Base-by-base conservation (phyloP, 1,139 yeast genomes). In the Scheffersomyces segobiensis region DNA sequence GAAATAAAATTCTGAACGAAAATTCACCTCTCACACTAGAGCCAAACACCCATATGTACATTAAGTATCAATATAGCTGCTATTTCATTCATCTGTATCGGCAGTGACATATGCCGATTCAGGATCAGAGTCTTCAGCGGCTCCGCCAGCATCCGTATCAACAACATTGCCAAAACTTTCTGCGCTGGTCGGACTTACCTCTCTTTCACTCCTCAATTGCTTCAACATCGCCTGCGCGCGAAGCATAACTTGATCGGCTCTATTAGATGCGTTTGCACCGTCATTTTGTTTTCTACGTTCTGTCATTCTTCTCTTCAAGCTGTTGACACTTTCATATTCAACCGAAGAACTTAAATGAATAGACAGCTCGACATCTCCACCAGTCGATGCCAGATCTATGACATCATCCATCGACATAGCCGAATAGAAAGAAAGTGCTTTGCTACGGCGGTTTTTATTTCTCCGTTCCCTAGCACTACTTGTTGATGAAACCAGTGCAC, bases 211-310 rank as follows among this genome's bases (percentile, higher is more conserved):
- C 50, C 83, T 61, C 32, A 80, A 66, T 55, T 77, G 76, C 55
- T 70, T 72, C 58, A 80, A 71, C 83, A 80, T 79, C 0, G 75
- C 74, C 58, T 78, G 82, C 0, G 84, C 82, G 56, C 84, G 62
- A 49, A 74, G 66, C 71, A 78, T 68, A 2, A 68, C 67, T 58
- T 69, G 70, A 63, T 72, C 80, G 22, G 69, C 61, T 59, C 63
- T 70, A 32, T 61, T 56, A 42, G 64, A 64, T 18, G 56, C 53
- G 39, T 63, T 61, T 7, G 53, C 61, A 4, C 60, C 63, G 2
- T 59, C 50, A 22, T 53, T 64, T 46, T 68, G 68, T 54, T 63
- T 67, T 62, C 69, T 73, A 58, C 84, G 66, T 5, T 72, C 70
- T 3, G 82, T 78, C 69, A 80, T 62, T 60, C 84, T 67, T 58